A percentile compares a stretch with the other conserved stretches of the same genome.
phyloP scores from a whole-genome alignment of 192 early-diverging fungal species.

The Coemansia sp. region DNA sequence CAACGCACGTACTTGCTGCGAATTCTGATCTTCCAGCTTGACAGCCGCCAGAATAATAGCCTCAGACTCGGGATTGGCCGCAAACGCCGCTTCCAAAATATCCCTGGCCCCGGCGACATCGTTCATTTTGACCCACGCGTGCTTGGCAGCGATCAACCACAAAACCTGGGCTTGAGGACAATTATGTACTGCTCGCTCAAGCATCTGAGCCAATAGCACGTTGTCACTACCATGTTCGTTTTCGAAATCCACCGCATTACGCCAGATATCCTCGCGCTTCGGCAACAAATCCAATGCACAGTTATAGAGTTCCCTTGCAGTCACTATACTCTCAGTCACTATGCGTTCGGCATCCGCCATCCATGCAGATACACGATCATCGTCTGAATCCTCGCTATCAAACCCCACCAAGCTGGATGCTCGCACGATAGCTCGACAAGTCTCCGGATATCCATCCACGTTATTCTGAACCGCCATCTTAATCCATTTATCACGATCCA shows the following conservation, averaged over 20 bases:
- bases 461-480: conserved; percentile 82
- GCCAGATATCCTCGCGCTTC: conserved; percentile 80
- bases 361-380: conserved; percentile 80
- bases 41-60: conserved; percentile 95
- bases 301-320: conserved; percentile 86
- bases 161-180: conserved; percentile 91
- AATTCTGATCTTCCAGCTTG: conserved; percentile 90
- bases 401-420: conserved; percentile 70
- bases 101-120: conserved; percentile 80
- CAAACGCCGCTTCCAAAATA: conserved; percentile 84
- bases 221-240: conserved; percentile 71
- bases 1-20: conserved; percentile 75
- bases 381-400: conserved; percentile 65
- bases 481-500: conserved; percentile 88
- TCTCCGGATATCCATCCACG: conserved; percentile 70
- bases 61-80: conserved; percentile 88
- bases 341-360: conserved; percentile 86
- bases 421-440: conserved; percentile 82
- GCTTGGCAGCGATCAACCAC: conserved; percentile 97
- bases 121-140: conserved; percentile 77
- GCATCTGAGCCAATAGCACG: conserved; percentile 67
- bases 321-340: conserved; percentile 63
- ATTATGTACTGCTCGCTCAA: conserved; percentile 81
- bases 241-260: conserved; percentile 82
- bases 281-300: conserved; percentile 78